phyloP scores from a whole-genome alignment of 1,284 basidiomycete species.

The Vanrija sp. region DNA sequence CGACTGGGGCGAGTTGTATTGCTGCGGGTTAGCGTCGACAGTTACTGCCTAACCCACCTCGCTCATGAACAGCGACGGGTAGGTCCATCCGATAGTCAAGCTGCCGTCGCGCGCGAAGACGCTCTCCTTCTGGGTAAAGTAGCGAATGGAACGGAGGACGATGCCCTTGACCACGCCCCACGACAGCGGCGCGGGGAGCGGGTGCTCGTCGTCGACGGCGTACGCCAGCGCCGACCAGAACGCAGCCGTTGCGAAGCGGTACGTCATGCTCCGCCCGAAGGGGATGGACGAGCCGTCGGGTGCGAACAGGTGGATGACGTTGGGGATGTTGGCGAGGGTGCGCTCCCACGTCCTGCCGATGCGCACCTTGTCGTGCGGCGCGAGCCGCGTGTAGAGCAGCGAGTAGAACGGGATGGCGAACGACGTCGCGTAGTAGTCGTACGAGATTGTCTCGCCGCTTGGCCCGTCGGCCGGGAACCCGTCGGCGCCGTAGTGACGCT shows the following conservation, averaged over 20 bases:
- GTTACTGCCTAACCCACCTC: constrained; percentile 51
- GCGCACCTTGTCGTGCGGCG: constrained; percentile 49
- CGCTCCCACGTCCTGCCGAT: constrained; percentile 15
- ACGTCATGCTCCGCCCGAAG: constrained; percentile 32
- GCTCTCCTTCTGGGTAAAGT: constrained; percentile 59
- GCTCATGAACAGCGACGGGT: constrained; percentile 66
- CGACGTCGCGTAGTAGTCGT: constrained; percentile 30
- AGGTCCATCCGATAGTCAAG: constrained; percentile 65
- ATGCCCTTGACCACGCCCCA: constrained; percentile 70
- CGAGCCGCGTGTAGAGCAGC: constrained; percentile 37
- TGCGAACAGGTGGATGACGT: constrained; percentile 22
- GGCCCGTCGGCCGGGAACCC: background rate
- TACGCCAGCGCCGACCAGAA: constrained; percentile 22
- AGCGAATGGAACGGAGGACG: constrained; percentile 65
- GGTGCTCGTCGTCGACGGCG: constrained; percentile 14
- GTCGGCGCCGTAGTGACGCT: constrained; percentile 13
- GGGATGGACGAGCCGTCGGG: constrained; percentile 26
- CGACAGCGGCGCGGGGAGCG: constrained; percentile 59
- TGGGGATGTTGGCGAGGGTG: constrained; percentile 16
- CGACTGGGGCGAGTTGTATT: constrained; percentile 49
- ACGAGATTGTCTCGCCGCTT: constrained; percentile 1
- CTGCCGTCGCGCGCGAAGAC: constrained; percentile 58
- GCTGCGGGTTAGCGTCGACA: constrained; percentile 5
- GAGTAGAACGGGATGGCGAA: constrained; percentile 31
- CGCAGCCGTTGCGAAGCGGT: constrained; percentile 23